These are phyloP conservation scores for Sanghuangporus weigelae DNA, from an alignment of 1,284 basidiomycete genomes.

Conservation along the genomic window DNA sequence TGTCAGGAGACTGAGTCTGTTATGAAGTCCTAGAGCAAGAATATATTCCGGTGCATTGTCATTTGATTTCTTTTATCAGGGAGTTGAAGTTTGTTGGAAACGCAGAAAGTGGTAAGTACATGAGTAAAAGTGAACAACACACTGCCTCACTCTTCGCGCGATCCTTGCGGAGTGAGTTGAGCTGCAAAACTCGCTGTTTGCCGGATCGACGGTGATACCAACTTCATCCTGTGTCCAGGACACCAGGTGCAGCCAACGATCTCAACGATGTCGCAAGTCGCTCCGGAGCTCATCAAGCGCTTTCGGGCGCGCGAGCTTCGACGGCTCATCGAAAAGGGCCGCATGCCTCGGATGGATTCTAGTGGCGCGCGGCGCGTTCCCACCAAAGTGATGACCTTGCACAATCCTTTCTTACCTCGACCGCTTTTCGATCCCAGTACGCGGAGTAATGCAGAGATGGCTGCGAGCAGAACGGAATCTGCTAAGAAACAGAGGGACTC, in stretches of 20 bases:
- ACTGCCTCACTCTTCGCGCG: no score
- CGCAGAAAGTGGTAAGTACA: neutral
- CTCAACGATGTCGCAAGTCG: neutral
- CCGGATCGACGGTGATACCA: neutral
- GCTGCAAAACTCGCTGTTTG: neutral
- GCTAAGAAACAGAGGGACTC: neutral
- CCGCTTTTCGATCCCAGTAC: neutral
- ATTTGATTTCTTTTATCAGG: neutral
- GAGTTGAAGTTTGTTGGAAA: neutral
- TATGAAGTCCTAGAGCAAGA: no score
- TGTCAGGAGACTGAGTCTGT: neutral
- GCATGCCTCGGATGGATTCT: neutral
- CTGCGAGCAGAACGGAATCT: neutral
- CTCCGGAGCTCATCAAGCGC: constrained; percentile 15
- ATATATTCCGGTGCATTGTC: neutral
- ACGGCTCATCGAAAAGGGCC: neutral
- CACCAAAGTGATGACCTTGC: neutral
- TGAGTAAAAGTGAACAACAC: neutral
- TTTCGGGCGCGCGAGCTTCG: constrained; percentile 21
- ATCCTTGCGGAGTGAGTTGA: neutral
- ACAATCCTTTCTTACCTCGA: constrained; percentile 13
- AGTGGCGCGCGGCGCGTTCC: neutral
- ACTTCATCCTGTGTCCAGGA: neutral
- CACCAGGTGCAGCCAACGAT: neutral
- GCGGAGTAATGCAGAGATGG: neutral